Conservation (phyloP, 1,139 yeast genomes). For the Torulaspora pretoriensis region DNA sequence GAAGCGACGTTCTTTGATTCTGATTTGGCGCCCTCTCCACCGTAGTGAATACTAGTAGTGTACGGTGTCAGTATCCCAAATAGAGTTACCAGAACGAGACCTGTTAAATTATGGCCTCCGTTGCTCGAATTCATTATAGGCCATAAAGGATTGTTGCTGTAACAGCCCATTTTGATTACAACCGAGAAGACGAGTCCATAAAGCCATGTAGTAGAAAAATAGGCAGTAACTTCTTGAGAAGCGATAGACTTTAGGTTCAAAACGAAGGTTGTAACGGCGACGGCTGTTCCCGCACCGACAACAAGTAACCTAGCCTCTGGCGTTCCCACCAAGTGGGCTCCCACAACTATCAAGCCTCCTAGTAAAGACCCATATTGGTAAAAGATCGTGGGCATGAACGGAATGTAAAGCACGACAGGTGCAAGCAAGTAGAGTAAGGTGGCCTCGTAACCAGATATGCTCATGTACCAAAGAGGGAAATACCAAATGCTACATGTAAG, state of each 20-base stretch:
- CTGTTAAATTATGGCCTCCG: slow-evolving; percentile 81
- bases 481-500: slow-evolving; percentile 88
- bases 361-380: slow-evolving; percentile 49
- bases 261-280: slow-evolving; percentile 60
- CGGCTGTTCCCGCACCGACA: slow-evolving; percentile 62
- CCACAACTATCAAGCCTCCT: slow-evolving; percentile 66
- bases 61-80: slow-evolving; percentile 55
- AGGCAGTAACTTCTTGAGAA: slow-evolving; percentile 25
- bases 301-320: slow-evolving; percentile 68
- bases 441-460: slow-evolving; percentile 90
- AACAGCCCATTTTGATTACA: slow-evolving; percentile 67
- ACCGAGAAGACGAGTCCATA: slow-evolving; percentile 73
- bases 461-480: slow-evolving; percentile 98
- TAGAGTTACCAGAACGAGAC: slow-evolving; percentile 61
- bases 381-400: slow-evolving; percentile 52
- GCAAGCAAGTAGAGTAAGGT: slow-evolving; percentile 55
- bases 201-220: slow-evolving; percentile 57
- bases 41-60: slow-evolving; percentile 21
- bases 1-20: neutral
- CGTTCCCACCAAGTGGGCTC: slow-evolving; percentile 60
- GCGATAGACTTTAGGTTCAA: slow-evolving; percentile 52
- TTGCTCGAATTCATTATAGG: slow-evolving; percentile 82
- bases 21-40: neutral
- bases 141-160: slow-evolving; percentile 93
- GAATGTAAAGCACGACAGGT: slow-evolving; percentile 53